phyloP scores from a whole-genome alignment of 768 basidiomycete genomes.

The Sutorius australiensis region DNA sequence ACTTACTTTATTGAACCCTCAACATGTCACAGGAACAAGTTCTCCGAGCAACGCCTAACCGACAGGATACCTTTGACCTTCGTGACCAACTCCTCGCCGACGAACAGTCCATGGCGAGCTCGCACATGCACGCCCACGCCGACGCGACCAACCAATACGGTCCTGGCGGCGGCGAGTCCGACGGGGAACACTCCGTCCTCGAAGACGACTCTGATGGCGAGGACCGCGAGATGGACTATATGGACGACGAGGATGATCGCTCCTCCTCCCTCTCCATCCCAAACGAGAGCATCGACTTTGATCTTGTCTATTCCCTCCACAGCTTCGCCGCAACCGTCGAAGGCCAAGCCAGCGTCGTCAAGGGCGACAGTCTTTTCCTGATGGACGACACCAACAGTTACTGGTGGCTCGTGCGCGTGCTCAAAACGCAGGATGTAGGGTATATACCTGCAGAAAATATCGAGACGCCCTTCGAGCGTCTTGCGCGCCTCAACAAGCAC shows the following conservation, averaged over 20 bases:
- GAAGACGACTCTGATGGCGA: slow-evolving; percentile 83
- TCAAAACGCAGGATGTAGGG: slow-evolving; percentile 97
- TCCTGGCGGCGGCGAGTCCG: slow-evolving; percentile 44
- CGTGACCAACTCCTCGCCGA: slow-evolving; percentile 57
- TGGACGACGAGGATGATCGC: slow-evolving; percentile 73
- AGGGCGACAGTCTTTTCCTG: slow-evolving; percentile 92
- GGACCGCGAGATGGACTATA: slow-evolving; percentile 59
- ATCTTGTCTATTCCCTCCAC: slow-evolving; percentile 89
- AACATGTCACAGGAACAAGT: slow-evolving; percentile 30
- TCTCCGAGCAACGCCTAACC: slow-evolving; percentile 23
- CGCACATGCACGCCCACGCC: slow-evolving; percentile 45
- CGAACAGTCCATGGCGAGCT: slow-evolving; percentile 46
- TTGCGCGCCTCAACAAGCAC: slow-evolving; percentile 94
- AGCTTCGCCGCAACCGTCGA: slow-evolving; percentile 98
- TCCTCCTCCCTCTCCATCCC: slow-evolving; percentile 84
- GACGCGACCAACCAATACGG: slow-evolving; percentile 41
- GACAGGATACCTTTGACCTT: slow-evolving; percentile 69
- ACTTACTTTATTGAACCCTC: slow-evolving; percentile 1
- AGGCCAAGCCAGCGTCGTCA: slow-evolving; percentile 97
- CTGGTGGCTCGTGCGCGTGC: slow-evolving; percentile 99
- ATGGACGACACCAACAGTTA: slow-evolving; percentile 99
- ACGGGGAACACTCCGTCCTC: slow-evolving; percentile 77
- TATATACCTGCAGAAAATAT: slow-evolving; percentile 99
- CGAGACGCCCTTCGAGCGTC: slow-evolving; percentile 94
- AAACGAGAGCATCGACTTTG: slow-evolving; percentile 91